A percentile compares a stretch with the other conserved stretches of the same genome.
Conservation (phyloP, 1,139 yeast genomes). For the Magnusiomyces paraingens region DNA sequence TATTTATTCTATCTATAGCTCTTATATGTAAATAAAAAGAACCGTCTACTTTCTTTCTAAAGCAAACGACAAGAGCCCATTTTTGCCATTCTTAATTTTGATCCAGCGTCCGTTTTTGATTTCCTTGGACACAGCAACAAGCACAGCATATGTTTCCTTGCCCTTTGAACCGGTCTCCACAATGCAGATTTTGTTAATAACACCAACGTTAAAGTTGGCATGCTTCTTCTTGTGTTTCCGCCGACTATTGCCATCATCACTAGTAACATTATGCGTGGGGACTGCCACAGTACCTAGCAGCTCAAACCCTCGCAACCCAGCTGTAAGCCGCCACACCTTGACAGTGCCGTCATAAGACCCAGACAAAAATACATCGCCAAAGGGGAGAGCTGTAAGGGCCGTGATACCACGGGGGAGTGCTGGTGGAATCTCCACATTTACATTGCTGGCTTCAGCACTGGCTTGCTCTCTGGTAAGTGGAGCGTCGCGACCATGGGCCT, state of each 20-base stretch:
- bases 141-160: constrained; percentile 47
- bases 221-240: not conserved
- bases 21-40: too few relatives aligned
- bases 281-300: constrained; percentile 43
- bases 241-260: not conserved
- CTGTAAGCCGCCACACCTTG: constrained; percentile 69
- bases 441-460: constrained; percentile 54
- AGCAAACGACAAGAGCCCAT: constrained; percentile 21
- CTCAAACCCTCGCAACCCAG: constrained; percentile 54
- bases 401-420: constrained; percentile 84
- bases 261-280: not conserved
- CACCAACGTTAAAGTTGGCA: constrained; percentile 42
- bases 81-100: constrained; percentile 24
- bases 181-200: constrained; percentile 60
- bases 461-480: constrained; percentile 43
- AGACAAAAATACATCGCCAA: constrained; percentile 70
- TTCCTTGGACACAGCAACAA: constrained; percentile 74
- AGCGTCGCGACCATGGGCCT: constrained; percentile 74
- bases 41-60: not conserved
- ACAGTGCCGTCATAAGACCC: constrained; percentile 84
- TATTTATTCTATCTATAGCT: too few relatives aligned
- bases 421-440: constrained; percentile 48
- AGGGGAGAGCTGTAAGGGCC: constrained; percentile 79
- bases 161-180: constrained; percentile 52
- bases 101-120: constrained; percentile 84